These are phyloP conservation scores for Vairimorpha ceranae DNA, from an alignment of 371 early-diverging fungal genomes.

Conservation along the genomic window DNA sequence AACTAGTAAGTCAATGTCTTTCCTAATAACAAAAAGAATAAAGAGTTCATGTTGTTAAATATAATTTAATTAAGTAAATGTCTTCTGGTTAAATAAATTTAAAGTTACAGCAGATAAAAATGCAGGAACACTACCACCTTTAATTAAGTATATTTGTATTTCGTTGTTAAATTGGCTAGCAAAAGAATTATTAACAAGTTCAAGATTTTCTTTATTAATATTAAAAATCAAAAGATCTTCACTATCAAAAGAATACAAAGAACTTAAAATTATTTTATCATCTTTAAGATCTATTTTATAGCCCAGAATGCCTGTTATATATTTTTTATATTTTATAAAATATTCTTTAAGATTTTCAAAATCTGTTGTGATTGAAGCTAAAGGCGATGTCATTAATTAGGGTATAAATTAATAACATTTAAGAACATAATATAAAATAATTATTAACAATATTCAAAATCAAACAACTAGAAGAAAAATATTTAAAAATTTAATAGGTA, in stretches of 20 bases:
- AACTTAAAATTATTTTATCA: slow-evolving; percentile 44
- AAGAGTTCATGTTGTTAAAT: background rate
- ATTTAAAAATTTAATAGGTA: too few relatives aligned
- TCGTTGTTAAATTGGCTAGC: slow-evolving; percentile 45
- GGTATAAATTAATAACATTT: background rate
- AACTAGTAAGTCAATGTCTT: background rate
- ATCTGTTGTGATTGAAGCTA: background rate
- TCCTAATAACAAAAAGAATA: background rate
- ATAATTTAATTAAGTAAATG: slow-evolving; percentile 49
- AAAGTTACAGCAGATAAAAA: slow-evolving; percentile 61
- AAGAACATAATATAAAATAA: too few relatives aligned
- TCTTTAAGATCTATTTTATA: slow-evolving; percentile 35
- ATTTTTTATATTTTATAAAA: slow-evolving; percentile 1
- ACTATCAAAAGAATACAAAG: slow-evolving; percentile 59
- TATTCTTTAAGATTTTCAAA: background rate
- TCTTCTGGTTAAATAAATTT: slow-evolving; percentile 60
- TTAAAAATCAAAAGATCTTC: slow-evolving; percentile 55
- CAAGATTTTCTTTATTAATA: slow-evolving; percentile 33
- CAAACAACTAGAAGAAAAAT: too few relatives aligned
- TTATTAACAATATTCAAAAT: too few relatives aligned
- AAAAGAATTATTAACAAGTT: slow-evolving; percentile 52
- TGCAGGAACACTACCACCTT: slow-evolving; percentile 55
- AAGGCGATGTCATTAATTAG: background rate
- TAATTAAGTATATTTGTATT: slow-evolving; percentile 48
- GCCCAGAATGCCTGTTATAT: slow-evolving; percentile 1